Percentiles rank a stretch among this genome's conserved stretches.
phyloP scores from a whole-genome alignment of 495 filamentous ascomycete species.

The Penicilliopsis zonata region DNA sequence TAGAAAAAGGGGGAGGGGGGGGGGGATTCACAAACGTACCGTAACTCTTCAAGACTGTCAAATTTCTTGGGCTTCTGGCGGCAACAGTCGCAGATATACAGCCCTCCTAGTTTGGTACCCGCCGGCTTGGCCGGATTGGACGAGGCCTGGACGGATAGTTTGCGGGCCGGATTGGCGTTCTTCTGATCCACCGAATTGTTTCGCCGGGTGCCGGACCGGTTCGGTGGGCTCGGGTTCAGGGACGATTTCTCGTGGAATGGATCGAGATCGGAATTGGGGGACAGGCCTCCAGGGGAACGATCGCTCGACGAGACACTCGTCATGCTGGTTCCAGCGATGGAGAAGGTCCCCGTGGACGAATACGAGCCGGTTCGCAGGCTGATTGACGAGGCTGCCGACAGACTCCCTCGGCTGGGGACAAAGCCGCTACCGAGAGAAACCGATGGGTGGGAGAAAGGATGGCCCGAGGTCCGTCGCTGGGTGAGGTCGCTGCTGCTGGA shows the following conservation, averaged over 20 bases:
- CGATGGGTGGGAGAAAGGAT: constrained; percentile 44
- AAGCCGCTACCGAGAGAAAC: constrained; percentile 44
- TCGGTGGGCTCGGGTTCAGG: constrained; percentile 48
- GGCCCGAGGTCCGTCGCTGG: constrained; percentile 50
- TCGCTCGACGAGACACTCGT: constrained; percentile 63
- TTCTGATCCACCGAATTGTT: constrained; percentile 18
- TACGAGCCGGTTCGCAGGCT: constrained; percentile 63
- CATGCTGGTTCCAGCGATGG: constrained; percentile 56
- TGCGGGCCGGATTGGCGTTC: constrained; percentile 20
- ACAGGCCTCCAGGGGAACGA: constrained; percentile 62
- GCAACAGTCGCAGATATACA: constrained; percentile 91
- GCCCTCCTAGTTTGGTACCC: constrained; percentile 24
- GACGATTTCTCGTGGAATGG: constrained; percentile 28
- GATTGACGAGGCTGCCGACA: constrained; percentile 61
- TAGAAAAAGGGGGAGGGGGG: no score
- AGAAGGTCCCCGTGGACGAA: constrained; percentile 51
- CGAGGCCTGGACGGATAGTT: constrained; percentile 27
- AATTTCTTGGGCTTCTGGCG: constrained; percentile 99
- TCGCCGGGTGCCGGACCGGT: constrained; percentile 9
- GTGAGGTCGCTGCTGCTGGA: constrained; percentile 52
- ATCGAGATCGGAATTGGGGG: constrained; percentile 48
- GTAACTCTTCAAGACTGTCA: constrained; percentile 71
- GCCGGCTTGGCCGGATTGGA: constrained; percentile 17
- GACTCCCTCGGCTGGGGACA: constrained; percentile 50
- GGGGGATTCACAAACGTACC: constrained; percentile 43